Evolutionary conservation across 257 asterid species (phyloP).

Genomic region (Lithospermum erythrorhizon): DNA sequence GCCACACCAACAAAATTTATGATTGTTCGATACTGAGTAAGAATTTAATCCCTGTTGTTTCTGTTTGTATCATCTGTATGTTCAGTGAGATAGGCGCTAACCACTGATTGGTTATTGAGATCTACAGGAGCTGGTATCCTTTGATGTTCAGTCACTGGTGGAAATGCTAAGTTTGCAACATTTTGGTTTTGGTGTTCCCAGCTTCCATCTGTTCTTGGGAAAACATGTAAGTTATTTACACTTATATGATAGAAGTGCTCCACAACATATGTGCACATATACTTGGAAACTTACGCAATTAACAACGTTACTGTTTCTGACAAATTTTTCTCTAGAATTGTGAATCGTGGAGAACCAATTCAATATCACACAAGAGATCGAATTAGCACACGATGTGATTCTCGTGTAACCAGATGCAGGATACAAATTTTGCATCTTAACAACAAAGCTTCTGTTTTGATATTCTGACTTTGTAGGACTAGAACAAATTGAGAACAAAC

Average conservation of each 20-base stretch:
- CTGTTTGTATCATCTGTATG: not conserved
- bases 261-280: not conserved
- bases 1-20: not conserved
- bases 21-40: not conserved
- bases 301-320: not conserved
- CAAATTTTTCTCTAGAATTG: not conserved
- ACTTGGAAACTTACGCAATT: not conserved
- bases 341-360: not conserved
- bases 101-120: constrained; percentile 26
- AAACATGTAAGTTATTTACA: constrained; percentile 4
- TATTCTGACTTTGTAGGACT: not conserved
- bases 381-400: not conserved
- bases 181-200: constrained; percentile 20
- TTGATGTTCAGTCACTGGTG: constrained; percentile 12
- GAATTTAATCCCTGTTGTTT: not conserved
- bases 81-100: constrained; percentile 14
- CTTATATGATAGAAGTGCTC: not conserved
- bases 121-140: constrained; percentile 21
- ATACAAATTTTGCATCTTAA: too few relatives aligned
- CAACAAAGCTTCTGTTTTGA: too few relatives aligned
- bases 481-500: not conserved
- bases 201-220: constrained; percentile 18
- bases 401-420: not conserved
- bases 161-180: constrained; percentile 15
- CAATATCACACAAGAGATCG: not conserved